Conservation (phyloP, 805 yeast genomes). For the Danielozyma ontarioensis region DNA sequence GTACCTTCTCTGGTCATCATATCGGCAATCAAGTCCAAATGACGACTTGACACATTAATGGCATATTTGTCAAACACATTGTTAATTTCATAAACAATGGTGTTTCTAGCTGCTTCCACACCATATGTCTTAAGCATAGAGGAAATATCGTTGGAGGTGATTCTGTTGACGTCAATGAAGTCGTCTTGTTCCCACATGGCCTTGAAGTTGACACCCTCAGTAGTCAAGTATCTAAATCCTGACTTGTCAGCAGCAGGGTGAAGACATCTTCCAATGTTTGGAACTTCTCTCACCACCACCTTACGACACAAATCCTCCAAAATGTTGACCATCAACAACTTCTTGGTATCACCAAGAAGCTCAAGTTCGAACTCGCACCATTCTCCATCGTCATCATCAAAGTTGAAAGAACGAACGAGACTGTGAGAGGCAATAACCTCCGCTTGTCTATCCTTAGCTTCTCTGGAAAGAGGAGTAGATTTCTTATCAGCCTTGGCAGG, state of each 20-base stretch:
- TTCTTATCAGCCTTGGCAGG: conserved; percentile 24
- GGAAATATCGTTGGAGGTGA: conserved; percentile 87
- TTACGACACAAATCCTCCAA: conserved; percentile 87
- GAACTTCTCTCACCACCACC: conserved; percentile 89
- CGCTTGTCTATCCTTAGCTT: conserved; percentile 80
- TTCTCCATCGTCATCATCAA: conserved; percentile 81
- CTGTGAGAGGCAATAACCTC: conserved; percentile 72
- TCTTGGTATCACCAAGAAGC: conserved; percentile 80
- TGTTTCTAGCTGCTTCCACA: conserved; percentile 98
- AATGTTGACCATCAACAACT: conserved; percentile 94
- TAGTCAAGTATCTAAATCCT: conserved; percentile 73
- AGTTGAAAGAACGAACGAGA: conserved; percentile 74
- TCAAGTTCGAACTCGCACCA: conserved; percentile 93
- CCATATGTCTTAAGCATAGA: conserved; percentile 91
- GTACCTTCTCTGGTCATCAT: conserved; percentile 99
- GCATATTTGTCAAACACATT: conserved; percentile 96
- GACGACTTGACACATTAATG: conserved; percentile 86
- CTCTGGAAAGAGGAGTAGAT: conserved; percentile 36
- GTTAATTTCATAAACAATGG: conserved; percentile 92
- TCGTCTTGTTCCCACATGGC: conserved; percentile 99
- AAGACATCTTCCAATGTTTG: conserved; percentile 87
- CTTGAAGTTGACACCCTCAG: conserved; percentile 97
- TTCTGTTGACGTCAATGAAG: conserved; percentile 83
- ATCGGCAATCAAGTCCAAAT: conserved; percentile 94
- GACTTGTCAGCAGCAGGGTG: conserved; percentile 61